phyloP scores from a whole-genome alignment of 192 early-diverging fungal species.

The Chytriomyces hyalinus region DNA sequence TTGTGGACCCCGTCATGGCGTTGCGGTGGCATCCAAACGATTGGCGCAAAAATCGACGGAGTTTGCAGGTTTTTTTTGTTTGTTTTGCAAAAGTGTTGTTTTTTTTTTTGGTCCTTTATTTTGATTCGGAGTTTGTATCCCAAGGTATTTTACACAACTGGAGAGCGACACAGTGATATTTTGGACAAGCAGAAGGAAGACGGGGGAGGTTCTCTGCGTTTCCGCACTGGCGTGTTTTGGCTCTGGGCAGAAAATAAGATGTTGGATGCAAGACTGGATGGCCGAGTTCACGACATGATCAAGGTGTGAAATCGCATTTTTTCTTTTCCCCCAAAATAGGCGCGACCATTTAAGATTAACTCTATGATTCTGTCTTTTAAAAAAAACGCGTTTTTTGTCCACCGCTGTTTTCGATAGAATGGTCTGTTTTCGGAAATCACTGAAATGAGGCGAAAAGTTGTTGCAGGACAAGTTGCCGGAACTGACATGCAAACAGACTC shows the following conservation, averaged over 20 bases:
- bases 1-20: constrained; percentile 85
- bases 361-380: too few species aligned
- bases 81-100: not conserved
- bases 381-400: not conserved
- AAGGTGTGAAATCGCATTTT: constrained; percentile 65
- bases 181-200: constrained; percentile 66
- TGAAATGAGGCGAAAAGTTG: constrained; percentile 52
- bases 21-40: constrained; percentile 90
- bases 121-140: too few species aligned
- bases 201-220: constrained; percentile 46
- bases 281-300: constrained; percentile 89
- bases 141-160: constrained; percentile 72
- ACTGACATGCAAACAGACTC: not conserved
- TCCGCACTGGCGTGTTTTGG: constrained; percentile 84
- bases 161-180: constrained; percentile 74
- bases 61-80: constrained; percentile 69
- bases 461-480: constrained; percentile 49
- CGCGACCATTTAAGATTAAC: not conserved
- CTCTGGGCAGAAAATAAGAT: constrained; percentile 71
- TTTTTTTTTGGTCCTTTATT: not conserved
- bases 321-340: not conserved
- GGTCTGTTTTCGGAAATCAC: constrained; percentile 60
- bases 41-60: constrained; percentile 82
- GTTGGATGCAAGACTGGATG: constrained; percentile 80
- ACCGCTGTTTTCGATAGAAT: constrained; percentile 8